A percentile compares a stretch with the other conserved stretches of the same genome.
phyloP scores from a whole-genome alignment of 2,329 filamentous ascomycete species.

The Trichoderma sp. region DNA sequence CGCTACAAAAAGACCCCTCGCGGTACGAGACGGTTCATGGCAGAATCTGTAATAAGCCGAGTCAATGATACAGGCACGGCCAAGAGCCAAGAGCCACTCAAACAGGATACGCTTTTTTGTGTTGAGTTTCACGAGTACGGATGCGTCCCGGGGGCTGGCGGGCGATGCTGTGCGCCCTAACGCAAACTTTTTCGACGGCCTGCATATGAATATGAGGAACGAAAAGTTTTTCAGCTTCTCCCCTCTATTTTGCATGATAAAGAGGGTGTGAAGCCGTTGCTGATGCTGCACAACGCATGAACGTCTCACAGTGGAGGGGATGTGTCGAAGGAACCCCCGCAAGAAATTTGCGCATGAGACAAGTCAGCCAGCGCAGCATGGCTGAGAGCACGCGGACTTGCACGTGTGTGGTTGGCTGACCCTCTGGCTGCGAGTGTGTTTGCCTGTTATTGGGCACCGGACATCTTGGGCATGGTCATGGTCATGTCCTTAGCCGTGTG shows the following conservation, averaged over 20 bases:
- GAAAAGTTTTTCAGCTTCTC: background rate
- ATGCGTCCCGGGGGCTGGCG: background rate
- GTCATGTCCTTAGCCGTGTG: background rate
- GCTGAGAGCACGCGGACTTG: constrained; percentile 16
- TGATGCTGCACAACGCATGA: constrained; percentile 7
- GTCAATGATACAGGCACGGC: background rate
- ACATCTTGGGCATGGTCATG: background rate
- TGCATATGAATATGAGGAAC: background rate
- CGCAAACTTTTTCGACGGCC: background rate
- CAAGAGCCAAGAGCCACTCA: background rate
- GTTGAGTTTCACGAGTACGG: background rate
- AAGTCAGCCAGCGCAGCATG: constrained; percentile 2
- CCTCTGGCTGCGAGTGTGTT: constrained; percentile 3
- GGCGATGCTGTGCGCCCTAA: constrained; percentile 10
- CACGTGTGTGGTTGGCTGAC: constrained; percentile 12
- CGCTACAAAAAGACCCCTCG: background rate
- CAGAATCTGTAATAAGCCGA: background rate
- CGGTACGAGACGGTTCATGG: background rate
- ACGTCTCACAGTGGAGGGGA: background rate
- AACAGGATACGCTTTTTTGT: background rate
- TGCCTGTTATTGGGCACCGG: constrained; percentile 4
- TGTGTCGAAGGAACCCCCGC: background rate
- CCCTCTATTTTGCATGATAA: background rate
- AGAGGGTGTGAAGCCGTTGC: constrained; percentile 11
- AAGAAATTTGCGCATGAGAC: constrained; percentile 6